Evolutionary conservation across 495 filamentous ascomycete genomes (phyloP), one percentile per base, ranked within the genome.

Genomic region (Bryoglossum gracile): DNA sequence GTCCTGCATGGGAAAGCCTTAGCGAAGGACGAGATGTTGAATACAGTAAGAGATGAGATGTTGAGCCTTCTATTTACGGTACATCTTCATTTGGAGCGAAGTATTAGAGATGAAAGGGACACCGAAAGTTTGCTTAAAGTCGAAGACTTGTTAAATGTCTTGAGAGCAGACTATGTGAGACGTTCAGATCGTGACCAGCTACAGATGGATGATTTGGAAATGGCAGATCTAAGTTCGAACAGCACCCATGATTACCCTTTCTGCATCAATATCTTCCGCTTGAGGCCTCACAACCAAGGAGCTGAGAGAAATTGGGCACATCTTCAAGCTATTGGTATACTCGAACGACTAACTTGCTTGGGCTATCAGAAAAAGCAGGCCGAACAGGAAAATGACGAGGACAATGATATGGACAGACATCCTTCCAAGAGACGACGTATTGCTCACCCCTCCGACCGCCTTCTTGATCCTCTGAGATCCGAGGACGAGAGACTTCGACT

Each of bases 1-100:
- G 72, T 86, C 55, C 96, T 92, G 92, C 67, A 75, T 42, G 75
- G 77, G 26, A 84, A 88, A 40, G 66, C 78, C 23, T 68, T 69
- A 9, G 58, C 83, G 30, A 81, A 80, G 48, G 87, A 91, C 55
- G 82, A 88, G 53, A 73, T 91, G 57, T 68, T 88, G 28, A 75
- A 70, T 44, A 70, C 68, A 6, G 60, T 77, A 37, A 71, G 72
- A 48, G 70, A 78, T 30, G 74, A 82, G 54, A 81, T 81, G 68
- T 64, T 83, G 30, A 79, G 81, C 48, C 76, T 80, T n/a, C 66
- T 94, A 28, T 82, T 87, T 51, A 71, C 80, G 38, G 71, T 81
- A 13, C 73, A 81, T 45, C 66, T 77, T 11, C 75, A 85, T 53
- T 61, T 88, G 24, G 68, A 78, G 26, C 64, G 56, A 10, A 50